phyloP scores from a whole-genome alignment of 805 yeast species.

The Yarrowia sp. region DNA sequence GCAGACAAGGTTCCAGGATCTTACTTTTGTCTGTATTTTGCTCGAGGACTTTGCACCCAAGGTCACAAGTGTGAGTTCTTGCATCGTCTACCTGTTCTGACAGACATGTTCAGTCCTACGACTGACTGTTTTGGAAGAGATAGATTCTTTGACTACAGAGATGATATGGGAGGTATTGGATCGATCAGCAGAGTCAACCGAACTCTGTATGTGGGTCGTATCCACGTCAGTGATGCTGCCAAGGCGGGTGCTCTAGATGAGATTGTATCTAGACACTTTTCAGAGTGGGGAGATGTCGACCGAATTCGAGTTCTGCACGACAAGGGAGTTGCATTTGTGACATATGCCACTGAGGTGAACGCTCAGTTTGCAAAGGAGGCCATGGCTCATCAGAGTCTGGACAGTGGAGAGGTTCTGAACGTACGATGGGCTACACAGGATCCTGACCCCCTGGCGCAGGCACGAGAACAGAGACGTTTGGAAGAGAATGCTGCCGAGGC shows the following conservation, averaged over 20 bases:
- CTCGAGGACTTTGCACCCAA: constrained; percentile 83
- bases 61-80: constrained; percentile 79
- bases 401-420: constrained; percentile 68
- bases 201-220: constrained; percentile 76
- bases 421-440: constrained; percentile 92
- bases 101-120: constrained; percentile 66
- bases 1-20: constrained; percentile 61
- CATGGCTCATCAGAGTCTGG: constrained; percentile 81
- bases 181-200: constrained; percentile 71
- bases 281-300: constrained; percentile 78
- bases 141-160: constrained; percentile 78
- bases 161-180: constrained; percentile 96
- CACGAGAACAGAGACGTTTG: constrained; percentile 56
- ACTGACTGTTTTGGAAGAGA: constrained; percentile 94
- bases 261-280: constrained; percentile 59
- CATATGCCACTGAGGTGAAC: constrained; percentile 67
- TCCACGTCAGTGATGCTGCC: constrained; percentile 52
- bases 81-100: constrained; percentile 73
- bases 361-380: constrained; percentile 98
- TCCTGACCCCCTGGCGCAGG: constrained; percentile 73
- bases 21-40: constrained; percentile 81
- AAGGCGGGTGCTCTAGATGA: constrained; percentile 51
- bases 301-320: constrained; percentile 65
- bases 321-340: constrained; percentile 80
- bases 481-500: constrained; percentile 62